Conservation (phyloP, 306 rosid genomes). For the Ammopiptanthus mongolicus region DNA sequence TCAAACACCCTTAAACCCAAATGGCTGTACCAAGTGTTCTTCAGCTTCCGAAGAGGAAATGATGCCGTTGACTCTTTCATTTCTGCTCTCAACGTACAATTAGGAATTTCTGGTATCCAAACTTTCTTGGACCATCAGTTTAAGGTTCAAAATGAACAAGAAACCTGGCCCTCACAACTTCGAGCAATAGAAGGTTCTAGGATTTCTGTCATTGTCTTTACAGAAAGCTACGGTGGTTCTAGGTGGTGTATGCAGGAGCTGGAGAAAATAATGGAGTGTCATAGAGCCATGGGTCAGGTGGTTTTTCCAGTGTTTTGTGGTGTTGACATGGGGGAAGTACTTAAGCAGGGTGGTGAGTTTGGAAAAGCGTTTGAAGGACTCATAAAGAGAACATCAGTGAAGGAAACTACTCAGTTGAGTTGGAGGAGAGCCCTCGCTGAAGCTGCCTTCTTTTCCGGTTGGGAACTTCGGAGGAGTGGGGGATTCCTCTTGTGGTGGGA, state of each 20-base stretch:
- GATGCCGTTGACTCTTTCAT: background rate
- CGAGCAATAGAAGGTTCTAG: background rate
- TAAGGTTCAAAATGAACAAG: background rate
- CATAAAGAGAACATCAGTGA: background rate
- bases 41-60: background rate
- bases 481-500: too few relatives aligned
- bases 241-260: background rate
- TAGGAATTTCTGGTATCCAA: background rate
- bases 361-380: background rate
- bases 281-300: background rate
- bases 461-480: too few relatives aligned
- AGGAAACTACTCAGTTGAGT: background rate
- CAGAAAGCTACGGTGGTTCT: background rate
- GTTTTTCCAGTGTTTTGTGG: background rate
- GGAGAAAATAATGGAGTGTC: background rate
- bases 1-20: background rate
- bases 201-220: background rate
- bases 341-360: background rate
- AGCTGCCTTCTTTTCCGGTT: background rate
- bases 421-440: conserved; percentile 7
- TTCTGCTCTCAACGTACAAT: background rate
- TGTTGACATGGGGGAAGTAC: background rate
- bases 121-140: background rate
- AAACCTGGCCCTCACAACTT: background rate
- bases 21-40: background rate